These are phyloP conservation scores for Silene coronaria DNA, from an alignment of 179 eudicot species.

Conservation along the genomic window DNA sequence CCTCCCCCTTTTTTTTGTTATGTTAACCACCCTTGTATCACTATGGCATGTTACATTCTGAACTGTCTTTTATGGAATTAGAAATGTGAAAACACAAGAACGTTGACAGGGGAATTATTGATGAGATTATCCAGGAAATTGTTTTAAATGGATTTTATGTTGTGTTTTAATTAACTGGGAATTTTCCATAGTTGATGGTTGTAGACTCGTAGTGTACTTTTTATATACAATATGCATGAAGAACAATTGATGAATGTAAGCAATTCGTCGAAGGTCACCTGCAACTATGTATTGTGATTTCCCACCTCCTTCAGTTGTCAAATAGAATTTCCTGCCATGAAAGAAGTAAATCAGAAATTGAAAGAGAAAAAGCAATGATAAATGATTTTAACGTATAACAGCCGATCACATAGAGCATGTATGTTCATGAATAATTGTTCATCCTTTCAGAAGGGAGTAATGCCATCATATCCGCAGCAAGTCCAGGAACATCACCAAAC, in stretches of 20 bases:
- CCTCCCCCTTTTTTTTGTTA: not conserved
- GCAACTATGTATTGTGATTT: not conserved
- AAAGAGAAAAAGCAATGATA: constrained; percentile 2
- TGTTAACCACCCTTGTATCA: not conserved
- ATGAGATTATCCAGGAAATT: not conserved
- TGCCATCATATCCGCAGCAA: constrained; percentile 27
- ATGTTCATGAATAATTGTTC: constrained; percentile 5
- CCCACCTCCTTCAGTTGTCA: constrained; percentile 6
- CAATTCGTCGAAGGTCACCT: constrained; percentile 19
- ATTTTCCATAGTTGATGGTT: no score
- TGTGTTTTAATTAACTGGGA: not conserved
- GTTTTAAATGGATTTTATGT: not conserved
- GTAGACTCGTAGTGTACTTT: not conserved
- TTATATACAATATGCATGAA: not conserved
- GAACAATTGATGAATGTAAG: not conserved
- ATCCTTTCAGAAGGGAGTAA: constrained; percentile 30
- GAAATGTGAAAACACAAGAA: not conserved
- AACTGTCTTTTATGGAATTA: not conserved
- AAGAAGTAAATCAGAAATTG: constrained; percentile 5
- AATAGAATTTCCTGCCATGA: not conserved
- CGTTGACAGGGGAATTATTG: not conserved
- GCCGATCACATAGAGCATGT: not conserved
- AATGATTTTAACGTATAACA: not conserved
- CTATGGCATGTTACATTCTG: no score
- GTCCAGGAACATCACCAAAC: constrained; percentile 34